These are phyloP conservation scores for Neurospora africana DNA, from an alignment of 495 filamentous ascomycete genomes.

Conservation along the genomic window DNA sequence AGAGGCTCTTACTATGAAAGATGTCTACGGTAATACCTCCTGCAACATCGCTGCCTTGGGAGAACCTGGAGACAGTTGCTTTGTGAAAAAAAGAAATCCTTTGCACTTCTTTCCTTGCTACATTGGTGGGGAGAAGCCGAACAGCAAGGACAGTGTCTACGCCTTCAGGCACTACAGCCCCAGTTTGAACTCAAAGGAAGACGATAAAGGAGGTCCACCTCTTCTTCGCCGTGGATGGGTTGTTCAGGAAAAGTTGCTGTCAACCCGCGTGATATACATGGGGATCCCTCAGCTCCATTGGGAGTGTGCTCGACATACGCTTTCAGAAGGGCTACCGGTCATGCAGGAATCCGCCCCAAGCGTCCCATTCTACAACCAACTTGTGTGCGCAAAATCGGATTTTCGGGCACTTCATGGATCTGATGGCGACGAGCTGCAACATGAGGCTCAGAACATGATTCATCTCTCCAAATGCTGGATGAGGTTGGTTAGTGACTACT, in stretches of 20 bases:
- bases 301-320: background rate
- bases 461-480: background rate
- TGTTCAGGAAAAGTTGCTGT: background rate
- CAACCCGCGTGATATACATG: background rate
- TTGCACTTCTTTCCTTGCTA: background rate
- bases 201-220: background rate
- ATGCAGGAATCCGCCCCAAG: accelerated
- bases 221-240: background rate
- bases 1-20: background rate
- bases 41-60: background rate
- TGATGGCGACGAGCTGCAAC: background rate
- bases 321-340: background rate
- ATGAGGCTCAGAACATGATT: background rate
- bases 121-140: background rate
- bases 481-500: slow-evolving; percentile 1
- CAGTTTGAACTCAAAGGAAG: background rate
- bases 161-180: background rate
- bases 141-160: background rate
- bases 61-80: background rate
- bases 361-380: background rate
- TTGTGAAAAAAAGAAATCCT: background rate
- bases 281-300: background rate
- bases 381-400: background rate
- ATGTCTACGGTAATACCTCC: background rate
- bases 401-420: background rate